A percentile compares a stretch with the other conserved stretches of the same genome.
Conservation (phyloP, 352 stramenopile species). For the Poterioochromonas sp. region DNA sequence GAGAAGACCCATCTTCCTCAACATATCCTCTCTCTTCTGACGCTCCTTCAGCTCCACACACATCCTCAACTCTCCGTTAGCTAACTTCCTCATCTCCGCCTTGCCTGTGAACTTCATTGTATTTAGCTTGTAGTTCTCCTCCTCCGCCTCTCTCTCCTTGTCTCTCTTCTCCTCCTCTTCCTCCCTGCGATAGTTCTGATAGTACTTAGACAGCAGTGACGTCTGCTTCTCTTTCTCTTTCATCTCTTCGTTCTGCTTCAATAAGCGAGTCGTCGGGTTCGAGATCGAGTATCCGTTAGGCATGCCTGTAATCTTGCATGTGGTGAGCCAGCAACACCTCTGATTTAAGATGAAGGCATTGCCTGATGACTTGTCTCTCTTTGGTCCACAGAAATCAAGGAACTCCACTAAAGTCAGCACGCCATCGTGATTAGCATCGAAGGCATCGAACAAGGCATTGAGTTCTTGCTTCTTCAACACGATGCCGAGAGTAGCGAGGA, state of each 20-base stretch:
- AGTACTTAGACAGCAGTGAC: neutral
- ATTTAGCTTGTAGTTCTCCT: neutral
- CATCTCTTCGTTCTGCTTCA: neutral
- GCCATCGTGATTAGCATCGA: constrained; percentile 61
- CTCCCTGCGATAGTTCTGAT: too few relatives aligned
- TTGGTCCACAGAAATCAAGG: constrained; percentile 63
- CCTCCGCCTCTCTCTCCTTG: neutral
- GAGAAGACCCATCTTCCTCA: neutral
- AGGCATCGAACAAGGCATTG: constrained; percentile 68
- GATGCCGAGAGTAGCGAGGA: constrained; percentile 58
- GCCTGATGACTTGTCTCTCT: constrained; percentile 51
- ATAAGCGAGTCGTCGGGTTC: constrained; percentile 42
- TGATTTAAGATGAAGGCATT: neutral
- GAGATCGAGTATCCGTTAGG: constrained; percentile 72
- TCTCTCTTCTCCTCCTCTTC: neutral
- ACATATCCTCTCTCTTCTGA: constrained; percentile 37
- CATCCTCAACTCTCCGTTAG: constrained; percentile 43
- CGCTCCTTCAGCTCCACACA: constrained; percentile 52
- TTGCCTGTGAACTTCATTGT: neutral
- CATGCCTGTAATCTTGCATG: constrained; percentile 77
- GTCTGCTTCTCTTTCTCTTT: neutral
- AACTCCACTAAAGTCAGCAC: constrained; percentile 64
- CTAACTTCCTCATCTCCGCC: constrained; percentile 32
- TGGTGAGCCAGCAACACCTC: constrained; percentile 74
- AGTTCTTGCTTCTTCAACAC: constrained; percentile 64